phyloP scores from a whole-genome alignment of 163 green algal genomes.

The Trebouxia gelatinosa region DNA sequence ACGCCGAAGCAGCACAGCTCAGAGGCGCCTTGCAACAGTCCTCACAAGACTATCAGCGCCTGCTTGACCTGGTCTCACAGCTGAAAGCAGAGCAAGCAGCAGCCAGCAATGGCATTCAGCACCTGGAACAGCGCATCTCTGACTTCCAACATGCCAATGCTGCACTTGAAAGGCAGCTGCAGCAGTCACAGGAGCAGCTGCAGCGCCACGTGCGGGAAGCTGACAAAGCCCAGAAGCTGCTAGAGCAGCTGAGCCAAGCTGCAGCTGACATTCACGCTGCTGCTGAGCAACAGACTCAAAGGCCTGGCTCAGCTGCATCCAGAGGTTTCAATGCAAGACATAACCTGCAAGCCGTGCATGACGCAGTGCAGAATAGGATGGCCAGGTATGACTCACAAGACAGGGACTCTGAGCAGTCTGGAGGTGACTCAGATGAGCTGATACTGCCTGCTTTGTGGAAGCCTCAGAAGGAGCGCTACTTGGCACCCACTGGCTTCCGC shows the following conservation, averaged over 20 bases:
- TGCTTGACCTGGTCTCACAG: background rate
- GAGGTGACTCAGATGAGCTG: background rate
- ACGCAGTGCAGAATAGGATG: background rate
- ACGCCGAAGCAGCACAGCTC: background rate
- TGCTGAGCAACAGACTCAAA: background rate
- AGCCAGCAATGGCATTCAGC: background rate
- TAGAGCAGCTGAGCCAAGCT: constrained; percentile 2
- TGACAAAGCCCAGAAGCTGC: background rate
- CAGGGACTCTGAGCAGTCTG: background rate
- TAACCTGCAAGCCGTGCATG: constrained; percentile 3
- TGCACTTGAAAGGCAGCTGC: no score
- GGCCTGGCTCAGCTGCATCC: no score
- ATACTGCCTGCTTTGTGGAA: constrained; percentile 20
- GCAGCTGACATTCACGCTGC: background rate
- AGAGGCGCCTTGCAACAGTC: constrained; percentile 7
- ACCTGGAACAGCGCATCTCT: no score
- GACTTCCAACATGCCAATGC: no score
- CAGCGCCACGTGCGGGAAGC: background rate
- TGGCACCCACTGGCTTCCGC: constrained; percentile 7
- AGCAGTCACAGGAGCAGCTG: constrained; percentile 11
- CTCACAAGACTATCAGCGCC: background rate
- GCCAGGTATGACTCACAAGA: background rate
- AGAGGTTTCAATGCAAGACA: background rate
- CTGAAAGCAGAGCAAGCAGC: background rate
- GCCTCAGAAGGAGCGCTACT: constrained; percentile 12